Conservation (phyloP, 2,329 filamentous ascomycete genomes). For the Ceratocystis cacaofunesta region DNA sequence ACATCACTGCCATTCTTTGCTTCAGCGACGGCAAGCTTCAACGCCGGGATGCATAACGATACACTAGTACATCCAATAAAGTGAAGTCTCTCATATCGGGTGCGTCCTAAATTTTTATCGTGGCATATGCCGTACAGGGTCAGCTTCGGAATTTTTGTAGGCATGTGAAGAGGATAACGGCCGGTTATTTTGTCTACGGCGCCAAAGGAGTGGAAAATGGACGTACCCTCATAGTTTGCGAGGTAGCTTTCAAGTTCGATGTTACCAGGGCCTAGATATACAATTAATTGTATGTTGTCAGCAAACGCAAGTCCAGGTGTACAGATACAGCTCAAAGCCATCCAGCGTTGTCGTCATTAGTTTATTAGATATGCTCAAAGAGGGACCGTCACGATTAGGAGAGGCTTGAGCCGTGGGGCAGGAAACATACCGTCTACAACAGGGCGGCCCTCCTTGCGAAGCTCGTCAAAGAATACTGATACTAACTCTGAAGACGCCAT, state of each 20-base stretch:
- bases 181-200: neutral
- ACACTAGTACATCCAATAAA: constrained; percentile 69
- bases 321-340: neutral
- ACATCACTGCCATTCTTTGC: constrained; percentile 65
- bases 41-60: constrained; percentile 61
- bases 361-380: neutral
- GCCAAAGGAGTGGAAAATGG: neutral
- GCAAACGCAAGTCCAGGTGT: neutral
- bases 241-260: constrained; percentile 87
- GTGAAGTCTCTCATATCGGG: constrained; percentile 64
- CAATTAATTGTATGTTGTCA: constrained; percentile 14
- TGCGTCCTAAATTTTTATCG: constrained; percentile 44
- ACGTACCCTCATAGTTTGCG: constrained; percentile 66
- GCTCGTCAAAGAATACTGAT: constrained; percentile 31
- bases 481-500: neutral
- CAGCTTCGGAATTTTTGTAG: neutral
- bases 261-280: constrained; percentile 54
- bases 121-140: neutral
- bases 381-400: neutral
- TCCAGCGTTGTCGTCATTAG: neutral
- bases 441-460: constrained; percentile 32
- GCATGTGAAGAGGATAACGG: no score
- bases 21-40: constrained; percentile 61
- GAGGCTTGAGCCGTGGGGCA: neutral
- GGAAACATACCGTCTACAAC: constrained; percentile 33